phyloP scores from a whole-genome alignment of 371 early-diverging fungal genomes.

The Umbelopsis sp. region DNA sequence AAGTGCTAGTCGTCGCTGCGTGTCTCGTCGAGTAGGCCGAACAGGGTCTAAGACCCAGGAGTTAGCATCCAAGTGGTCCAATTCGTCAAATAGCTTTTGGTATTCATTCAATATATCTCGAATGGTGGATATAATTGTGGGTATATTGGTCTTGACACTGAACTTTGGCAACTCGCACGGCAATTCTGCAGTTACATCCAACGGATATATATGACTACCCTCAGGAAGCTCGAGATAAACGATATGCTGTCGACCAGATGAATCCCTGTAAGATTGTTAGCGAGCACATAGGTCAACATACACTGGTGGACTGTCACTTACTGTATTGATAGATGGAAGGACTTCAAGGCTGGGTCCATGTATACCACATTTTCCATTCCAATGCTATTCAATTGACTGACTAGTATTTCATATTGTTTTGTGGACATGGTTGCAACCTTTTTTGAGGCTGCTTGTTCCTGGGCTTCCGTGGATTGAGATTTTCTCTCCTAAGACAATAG shows the following conservation, averaged over 20 bases:
- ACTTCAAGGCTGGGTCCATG: slow-evolving; percentile 27
- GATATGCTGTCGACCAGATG: slow-evolving; percentile 19
- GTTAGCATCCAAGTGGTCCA: slow-evolving; percentile 47
- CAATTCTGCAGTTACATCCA: background rate
- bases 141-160: slow-evolving; percentile 17
- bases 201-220: background rate
- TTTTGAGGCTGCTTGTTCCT: background rate
- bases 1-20: slow-evolving; percentile 46
- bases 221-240: slow-evolving; percentile 24
- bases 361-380: slow-evolving; percentile 32
- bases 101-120: slow-evolving; percentile 25
- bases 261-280: slow-evolving; percentile 12
- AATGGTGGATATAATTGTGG: background rate
- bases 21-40: slow-evolving; percentile 33
- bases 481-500: background rate
- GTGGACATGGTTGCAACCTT: slow-evolving; percentile 28
- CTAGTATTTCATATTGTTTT: slow-evolving; percentile 21
- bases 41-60: slow-evolving; percentile 48
- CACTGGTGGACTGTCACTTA: background rate
- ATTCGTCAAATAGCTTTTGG: slow-evolving; percentile 33
- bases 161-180: background rate
- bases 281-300: background rate
- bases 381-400: slow-evolving; percentile 26
- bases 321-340: background rate
- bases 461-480: background rate